Evolutionary conservation across 2,329 filamentous ascomycete species (phyloP).

Genomic region (Sphaceloma murrayae): DNA sequence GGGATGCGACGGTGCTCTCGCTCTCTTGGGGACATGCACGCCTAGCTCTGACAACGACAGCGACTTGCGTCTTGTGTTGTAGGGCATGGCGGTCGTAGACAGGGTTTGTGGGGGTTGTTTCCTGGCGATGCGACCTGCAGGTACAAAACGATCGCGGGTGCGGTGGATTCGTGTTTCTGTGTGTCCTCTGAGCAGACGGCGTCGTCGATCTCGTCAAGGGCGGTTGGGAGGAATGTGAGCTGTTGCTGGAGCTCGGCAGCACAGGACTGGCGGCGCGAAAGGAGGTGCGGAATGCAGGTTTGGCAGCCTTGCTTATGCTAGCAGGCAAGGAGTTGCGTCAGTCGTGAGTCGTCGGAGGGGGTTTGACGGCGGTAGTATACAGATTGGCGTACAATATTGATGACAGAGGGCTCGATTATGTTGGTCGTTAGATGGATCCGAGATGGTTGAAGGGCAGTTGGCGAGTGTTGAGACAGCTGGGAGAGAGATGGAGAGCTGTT

Average conservation of each 20-base stretch:
- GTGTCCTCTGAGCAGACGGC: background rate
- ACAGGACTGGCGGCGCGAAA: background rate
- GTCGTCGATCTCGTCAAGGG: background rate
- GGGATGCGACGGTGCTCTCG: conserved; percentile 36
- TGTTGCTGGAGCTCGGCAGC: conserved; percentile 10
- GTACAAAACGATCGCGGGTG: background rate
- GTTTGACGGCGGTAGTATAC: conserved; percentile 1
- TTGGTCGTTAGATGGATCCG: conserved; percentile 11
- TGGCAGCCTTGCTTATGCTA: conserved; percentile 8
- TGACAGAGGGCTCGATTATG: background rate
- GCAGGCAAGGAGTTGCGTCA: conserved; percentile 2
- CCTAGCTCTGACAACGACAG: conserved; percentile 85
- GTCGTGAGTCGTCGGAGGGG: background rate
- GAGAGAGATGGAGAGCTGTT: background rate
- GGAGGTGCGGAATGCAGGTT: conserved; percentile 14
- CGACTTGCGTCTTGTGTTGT: conserved; percentile 95
- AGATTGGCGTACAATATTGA: conserved; percentile 8
- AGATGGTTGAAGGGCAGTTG: conserved; percentile 6
- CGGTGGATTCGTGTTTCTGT: background rate
- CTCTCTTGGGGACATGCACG: conserved; percentile 64
- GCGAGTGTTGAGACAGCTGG: conserved; percentile 8
- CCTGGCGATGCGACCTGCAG: background rate
- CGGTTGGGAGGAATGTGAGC: conserved; percentile 9
- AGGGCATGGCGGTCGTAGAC: conserved; percentile 56
- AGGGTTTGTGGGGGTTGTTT: background rate